Evolutionary conservation across 805 yeast genomes (phyloP).

Genomic region (Jamesozyma jinghongensis): DNA sequence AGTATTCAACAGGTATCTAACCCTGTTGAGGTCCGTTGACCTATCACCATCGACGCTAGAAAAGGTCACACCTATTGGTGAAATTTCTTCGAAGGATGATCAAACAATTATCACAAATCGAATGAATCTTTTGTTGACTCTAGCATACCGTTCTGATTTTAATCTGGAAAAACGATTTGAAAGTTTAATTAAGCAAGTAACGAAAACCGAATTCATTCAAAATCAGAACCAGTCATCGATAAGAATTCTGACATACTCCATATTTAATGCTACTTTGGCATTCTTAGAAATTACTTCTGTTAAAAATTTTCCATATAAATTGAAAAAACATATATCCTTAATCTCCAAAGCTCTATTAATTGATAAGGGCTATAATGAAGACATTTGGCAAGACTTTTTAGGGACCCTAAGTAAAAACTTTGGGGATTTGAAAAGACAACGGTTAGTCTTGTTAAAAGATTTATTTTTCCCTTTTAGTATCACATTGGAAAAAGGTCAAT

Average conservation of each 20-base stretch:
- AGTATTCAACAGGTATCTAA: conserved; percentile 20
- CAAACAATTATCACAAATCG: conserved; percentile 21
- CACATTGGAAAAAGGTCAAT: background rate
- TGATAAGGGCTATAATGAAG: conserved; percentile 1
- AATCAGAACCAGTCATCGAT: background rate
- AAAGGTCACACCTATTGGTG: conserved; percentile 24
- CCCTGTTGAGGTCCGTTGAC: conserved; percentile 7
- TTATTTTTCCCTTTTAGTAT: background rate
- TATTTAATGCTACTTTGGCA: background rate
- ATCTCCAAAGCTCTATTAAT: conserved; percentile 1
- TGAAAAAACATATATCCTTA: conserved; percentile 4
- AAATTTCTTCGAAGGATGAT: conserved; percentile 13
- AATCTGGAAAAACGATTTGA: conserved; percentile 19
- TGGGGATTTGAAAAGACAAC: background rate
- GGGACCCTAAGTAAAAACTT: background rate
- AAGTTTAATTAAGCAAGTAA: conserved; percentile 14
- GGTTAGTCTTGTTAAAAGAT: conserved; percentile 1
- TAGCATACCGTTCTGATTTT: conserved; percentile 15
- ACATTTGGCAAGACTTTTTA: conserved; percentile 7
- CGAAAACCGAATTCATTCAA: background rate
- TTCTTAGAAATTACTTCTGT: conserved; percentile 6
- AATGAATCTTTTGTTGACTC: conserved; percentile 19
- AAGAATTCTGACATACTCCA: conserved; percentile 2
- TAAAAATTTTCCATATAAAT: conserved; percentile 11
- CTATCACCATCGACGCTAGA: conserved; percentile 16